A percentile compares a stretch with the other conserved stretches of the same genome.
Conservation (phyloP, 1,284 basidiomycete genomes). For the Ganoderma leucocontextum region DNA sequence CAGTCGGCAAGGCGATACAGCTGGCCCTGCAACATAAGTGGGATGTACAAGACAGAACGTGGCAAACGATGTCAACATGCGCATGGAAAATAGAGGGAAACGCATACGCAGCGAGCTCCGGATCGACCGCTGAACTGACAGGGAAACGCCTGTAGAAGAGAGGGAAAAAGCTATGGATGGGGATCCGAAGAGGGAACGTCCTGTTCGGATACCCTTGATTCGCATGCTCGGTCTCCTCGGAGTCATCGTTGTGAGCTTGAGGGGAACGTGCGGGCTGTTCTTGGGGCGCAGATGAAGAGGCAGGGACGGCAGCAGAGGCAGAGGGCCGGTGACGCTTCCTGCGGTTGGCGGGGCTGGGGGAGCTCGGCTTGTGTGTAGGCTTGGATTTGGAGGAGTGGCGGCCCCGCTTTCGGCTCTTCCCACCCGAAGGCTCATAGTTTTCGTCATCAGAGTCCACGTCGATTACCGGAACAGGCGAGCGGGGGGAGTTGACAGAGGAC, state of each 20-base stretch:
- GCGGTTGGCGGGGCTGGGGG: background rate
- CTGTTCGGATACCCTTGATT: slow-evolving; percentile 44
- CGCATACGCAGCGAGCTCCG: slow-evolving; percentile 36
- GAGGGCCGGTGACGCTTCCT: slow-evolving; percentile 17
- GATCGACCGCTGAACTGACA: slow-evolving; percentile 58
- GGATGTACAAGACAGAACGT: too few relatives aligned
- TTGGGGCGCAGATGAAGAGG: background rate
- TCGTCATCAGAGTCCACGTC: slow-evolving; percentile 26
- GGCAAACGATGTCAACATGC: slow-evolving; percentile 2
- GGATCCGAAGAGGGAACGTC: slow-evolving; percentile 55
- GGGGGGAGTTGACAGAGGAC: slow-evolving; percentile 17
- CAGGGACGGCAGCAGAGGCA: slow-evolving; percentile 2
- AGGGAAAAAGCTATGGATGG: slow-evolving; percentile 56
- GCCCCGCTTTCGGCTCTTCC: slow-evolving; percentile 21
- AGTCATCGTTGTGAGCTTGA: background rate
- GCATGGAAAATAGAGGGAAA: slow-evolving; percentile 18
- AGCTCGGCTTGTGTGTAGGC: background rate
- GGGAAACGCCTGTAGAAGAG: slow-evolving; percentile 74
- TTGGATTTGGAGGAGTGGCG: slow-evolving; percentile 10
- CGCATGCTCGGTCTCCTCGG: background rate
- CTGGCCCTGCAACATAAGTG: slow-evolving; percentile 4
- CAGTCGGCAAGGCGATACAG: slow-evolving; percentile 25
- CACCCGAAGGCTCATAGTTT: slow-evolving; percentile 22
- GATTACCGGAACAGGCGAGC: slow-evolving; percentile 12
- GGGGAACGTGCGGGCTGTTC: background rate